These are phyloP conservation scores for Malus hybrid DNA, from an alignment of 331 rosid species.

Conservation along the genomic window DNA sequence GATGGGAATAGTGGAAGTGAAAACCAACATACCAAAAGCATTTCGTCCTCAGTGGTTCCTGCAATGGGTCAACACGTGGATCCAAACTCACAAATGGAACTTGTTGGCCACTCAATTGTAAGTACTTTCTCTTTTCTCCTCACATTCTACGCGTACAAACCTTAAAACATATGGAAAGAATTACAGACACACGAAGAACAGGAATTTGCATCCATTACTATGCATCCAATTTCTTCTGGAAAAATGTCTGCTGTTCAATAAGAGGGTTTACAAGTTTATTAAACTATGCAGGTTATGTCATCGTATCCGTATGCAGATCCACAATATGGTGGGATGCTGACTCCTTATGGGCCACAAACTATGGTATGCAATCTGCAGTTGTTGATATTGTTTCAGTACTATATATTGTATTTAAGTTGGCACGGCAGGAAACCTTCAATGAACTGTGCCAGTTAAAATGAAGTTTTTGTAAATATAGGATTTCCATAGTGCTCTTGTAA, in stretches of 20 bases:
- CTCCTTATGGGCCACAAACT: slow-evolving; percentile 45
- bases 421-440: background rate
- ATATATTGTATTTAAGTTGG: background rate
- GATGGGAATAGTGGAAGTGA: slow-evolving; percentile 33
- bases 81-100: slow-evolving; percentile 49
- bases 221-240: background rate
- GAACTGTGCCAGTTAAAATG: background rate
- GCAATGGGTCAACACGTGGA: slow-evolving; percentile 41
- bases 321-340: slow-evolving; percentile 47
- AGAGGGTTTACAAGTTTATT: slow-evolving; percentile 17
- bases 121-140: slow-evolving; percentile 19
- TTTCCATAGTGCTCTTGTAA: background rate
- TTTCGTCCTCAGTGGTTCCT: slow-evolving; percentile 27
- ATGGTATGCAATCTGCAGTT: slow-evolving; percentile 42
- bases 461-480: background rate
- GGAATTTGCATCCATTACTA: background rate
- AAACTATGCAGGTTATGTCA: slow-evolving; percentile 54
- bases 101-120: slow-evolving; percentile 69
- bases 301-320: slow-evolving; percentile 57
- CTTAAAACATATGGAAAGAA: background rate
- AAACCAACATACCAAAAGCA: slow-evolving; percentile 27
- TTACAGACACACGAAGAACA: background rate
- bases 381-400: background rate
- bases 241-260: background rate
- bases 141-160: background rate